Conservation (phyloP, 805 yeast genomes). For the Lachancea sp. region DNA sequence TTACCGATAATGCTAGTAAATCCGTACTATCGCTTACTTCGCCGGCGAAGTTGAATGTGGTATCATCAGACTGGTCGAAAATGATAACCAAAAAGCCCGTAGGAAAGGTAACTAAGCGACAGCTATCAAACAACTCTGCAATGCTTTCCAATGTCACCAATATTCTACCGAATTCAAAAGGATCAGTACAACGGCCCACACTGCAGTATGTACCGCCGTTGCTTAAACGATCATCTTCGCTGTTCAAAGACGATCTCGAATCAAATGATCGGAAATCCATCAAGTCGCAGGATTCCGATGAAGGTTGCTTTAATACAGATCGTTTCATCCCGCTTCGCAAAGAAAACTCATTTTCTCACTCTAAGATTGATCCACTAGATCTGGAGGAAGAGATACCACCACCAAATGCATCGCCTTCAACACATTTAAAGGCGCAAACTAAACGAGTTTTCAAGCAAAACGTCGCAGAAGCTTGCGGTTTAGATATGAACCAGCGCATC, state of each 20-base stretch:
- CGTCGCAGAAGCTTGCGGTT: conserved; percentile 93
- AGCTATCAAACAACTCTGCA: conserved; percentile 15
- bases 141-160: conserved; percentile 24
- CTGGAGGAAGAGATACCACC: conserved; percentile 39
- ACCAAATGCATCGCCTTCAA: conserved; percentile 42
- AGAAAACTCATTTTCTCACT: conserved; percentile 31
- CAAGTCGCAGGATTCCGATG: conserved; percentile 16
- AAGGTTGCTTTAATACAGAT: conserved; percentile 39
- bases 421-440: conserved; percentile 40
- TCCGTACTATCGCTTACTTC: conserved; percentile 39
- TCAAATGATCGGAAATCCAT: conserved; percentile 8
- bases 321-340: conserved; percentile 57
- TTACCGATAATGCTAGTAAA: conserved; percentile 24
- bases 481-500: conserved; percentile 73
- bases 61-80: conserved; percentile 35
- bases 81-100: conserved; percentile 17
- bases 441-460: conserved; percentile 56
- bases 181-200: conserved; percentile 23
- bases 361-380: conserved; percentile 22
- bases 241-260: conserved; percentile 27
- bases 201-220: conserved; percentile 26
- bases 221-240: conserved; percentile 30
- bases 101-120: conserved; percentile 22
- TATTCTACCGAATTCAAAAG: conserved; percentile 11
- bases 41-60: conserved; percentile 43